phyloP scores from a whole-genome alignment of 1,139 yeast species.

The Petasospora rhodanensis region DNA sequence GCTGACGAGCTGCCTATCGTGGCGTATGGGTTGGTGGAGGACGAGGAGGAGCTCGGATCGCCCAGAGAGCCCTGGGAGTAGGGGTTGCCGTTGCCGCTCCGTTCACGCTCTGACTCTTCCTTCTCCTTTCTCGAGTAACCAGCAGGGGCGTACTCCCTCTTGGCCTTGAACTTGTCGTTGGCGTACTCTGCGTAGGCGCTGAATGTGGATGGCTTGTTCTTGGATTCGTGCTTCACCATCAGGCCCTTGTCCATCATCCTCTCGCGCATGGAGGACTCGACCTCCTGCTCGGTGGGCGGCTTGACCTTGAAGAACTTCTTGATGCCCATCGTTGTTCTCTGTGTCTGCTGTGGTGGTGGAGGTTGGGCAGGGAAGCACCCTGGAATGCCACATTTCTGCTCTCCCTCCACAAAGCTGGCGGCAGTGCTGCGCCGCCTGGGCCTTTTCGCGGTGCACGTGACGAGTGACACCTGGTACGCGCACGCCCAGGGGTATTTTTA shows the following conservation, averaged over 20 bases:
- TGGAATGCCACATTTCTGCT: too few species aligned
- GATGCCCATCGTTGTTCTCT: constrained; percentile 22
- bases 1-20: constrained; percentile 1
- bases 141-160: constrained; percentile 41
- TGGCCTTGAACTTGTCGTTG: constrained; percentile 25
- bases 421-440: too few species aligned
- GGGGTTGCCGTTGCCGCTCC: constrained; percentile 4
- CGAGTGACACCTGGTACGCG: too few species aligned
- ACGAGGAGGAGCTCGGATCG: constrained; percentile 1
- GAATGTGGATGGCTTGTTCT: constrained; percentile 49
- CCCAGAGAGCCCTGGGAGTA: constrained; percentile 6
- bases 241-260: constrained; percentile 51
- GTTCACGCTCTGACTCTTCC: constrained; percentile 5
- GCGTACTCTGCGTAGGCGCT: constrained; percentile 49
- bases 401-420: too few species aligned
- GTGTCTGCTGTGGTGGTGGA: too few species aligned
- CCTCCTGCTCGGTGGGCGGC: constrained; percentile 49
- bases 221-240: constrained; percentile 35
- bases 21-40: constrained; percentile 9
- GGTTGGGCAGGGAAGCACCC: too few species aligned
- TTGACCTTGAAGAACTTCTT: constrained; percentile 52
- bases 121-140: constrained; percentile 31
- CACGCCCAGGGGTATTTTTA: too few species aligned
- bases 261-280: constrained; percentile 51
- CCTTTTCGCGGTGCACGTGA: too few species aligned